Evolutionary conservation across 2,329 filamentous ascomycete genomes (phyloP), one percentile per base, ranked within the genome.

Genomic region (Venturia nashicola): DNA sequence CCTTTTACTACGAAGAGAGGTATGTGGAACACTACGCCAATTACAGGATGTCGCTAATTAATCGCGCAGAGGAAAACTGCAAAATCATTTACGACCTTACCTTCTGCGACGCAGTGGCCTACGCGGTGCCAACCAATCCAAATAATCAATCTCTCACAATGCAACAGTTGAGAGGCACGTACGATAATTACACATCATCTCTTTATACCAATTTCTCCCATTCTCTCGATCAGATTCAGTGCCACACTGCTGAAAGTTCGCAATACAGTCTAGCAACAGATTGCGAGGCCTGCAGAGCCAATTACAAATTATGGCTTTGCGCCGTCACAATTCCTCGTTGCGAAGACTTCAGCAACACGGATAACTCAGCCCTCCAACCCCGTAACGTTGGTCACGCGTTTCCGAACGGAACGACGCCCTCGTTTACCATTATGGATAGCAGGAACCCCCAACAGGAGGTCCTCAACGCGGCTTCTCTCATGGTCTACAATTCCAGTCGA

Each of bases 221-320:
- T 69, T 90, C 87, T 14, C 80, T 99, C 46, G 85, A 88, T 67
- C 92, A 97, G 72, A 83, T 96, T 32, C 86, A 90, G 16, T 99
- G 94, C 79, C 86, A 96, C 69, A 87, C 90, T 2, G 83, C 83
- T 0, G 76, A 83, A 1, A 86, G 87, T 42, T 85, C 89, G 16
- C 83, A 84, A 67, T 99, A 96, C 76, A 96, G 91, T 1, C 84
- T 97, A 16, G 88, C 85, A 1, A 84, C 86, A 51, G 83, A 76
- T 68, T 99, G 94, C 78, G 75, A 78, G 54, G 83, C 95, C 74
- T 99, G 94, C 75, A 83, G 80, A 18, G 71, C 73, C 0, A 90
- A 91, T 9, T 99, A 99, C 81, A 97, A 95, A 74, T 81, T 86
- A 71, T 99, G 94, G 94, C 86, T 99, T 23, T 99, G 94, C 77